These are phyloP conservation scores for Scorias spongiosa DNA, from an alignment of 2,329 filamentous ascomycete species.

Conservation along the genomic window DNA sequence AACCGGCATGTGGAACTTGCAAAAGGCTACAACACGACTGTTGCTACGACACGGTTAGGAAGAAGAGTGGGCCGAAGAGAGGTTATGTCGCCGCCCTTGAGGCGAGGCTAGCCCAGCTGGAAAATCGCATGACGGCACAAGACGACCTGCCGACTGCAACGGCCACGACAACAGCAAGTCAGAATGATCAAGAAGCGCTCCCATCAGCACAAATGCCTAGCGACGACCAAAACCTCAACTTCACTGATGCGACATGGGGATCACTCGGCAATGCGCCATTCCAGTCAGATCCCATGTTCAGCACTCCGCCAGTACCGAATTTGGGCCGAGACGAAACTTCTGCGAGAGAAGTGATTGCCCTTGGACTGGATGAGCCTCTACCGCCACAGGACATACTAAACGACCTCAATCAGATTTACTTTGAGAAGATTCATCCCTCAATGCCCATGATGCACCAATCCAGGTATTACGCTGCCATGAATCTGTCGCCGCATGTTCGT, in stretches of 20 bases:
- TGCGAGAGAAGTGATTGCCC: conserved; percentile 71
- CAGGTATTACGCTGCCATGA: conserved; percentile 77
- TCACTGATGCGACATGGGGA: background rate
- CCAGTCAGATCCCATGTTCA: background rate
- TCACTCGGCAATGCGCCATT: background rate
- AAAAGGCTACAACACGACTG: conserved; percentile 74
- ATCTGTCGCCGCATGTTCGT: conserved; percentile 69
- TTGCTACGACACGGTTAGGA: conserved; percentile 79
- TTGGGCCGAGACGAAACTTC: conserved; percentile 27
- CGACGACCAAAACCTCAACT: background rate
- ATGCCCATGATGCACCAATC: conserved; percentile 79
- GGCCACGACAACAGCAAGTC: no score
- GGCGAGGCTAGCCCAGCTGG: conserved; percentile 73
- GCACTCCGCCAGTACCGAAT: background rate
- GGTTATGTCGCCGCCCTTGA: conserved; percentile 91
- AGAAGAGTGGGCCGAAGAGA: conserved; percentile 87
- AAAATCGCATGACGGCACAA: conserved; percentile 74
- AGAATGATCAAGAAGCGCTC: conserved; percentile 1
- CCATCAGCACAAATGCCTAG: background rate
- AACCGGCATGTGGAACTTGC: conserved; percentile 79
- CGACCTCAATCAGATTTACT: conserved; percentile 76
- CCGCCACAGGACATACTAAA: conserved; percentile 70
- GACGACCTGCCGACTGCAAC: conserved; percentile 9
- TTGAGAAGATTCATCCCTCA: conserved; percentile 77
- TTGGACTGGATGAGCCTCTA: conserved; percentile 69